phyloP scores from a whole-genome alignment of 164 flowering plant species.

The Chloranthus sessilifolius region DNA sequence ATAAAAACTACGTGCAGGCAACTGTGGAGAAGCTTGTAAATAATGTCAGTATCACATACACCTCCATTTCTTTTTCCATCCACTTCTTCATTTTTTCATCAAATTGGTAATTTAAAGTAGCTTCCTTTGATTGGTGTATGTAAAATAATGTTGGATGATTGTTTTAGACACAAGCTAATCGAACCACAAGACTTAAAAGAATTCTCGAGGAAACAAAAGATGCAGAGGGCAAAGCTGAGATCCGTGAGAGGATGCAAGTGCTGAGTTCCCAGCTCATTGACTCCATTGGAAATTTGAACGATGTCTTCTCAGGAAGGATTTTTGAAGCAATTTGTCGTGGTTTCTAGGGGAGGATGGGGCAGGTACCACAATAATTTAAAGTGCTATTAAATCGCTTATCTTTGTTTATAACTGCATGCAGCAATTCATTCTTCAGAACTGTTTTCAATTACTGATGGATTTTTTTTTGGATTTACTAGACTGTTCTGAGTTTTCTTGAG shows the following conservation, averaged over 20 bases:
- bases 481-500: constrained; percentile 40
- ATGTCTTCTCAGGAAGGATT: constrained; percentile 59
- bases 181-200: constrained; percentile 61
- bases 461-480: constrained; percentile 20
- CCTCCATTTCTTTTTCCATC: neutral
- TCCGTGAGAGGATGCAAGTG: constrained; percentile 86
- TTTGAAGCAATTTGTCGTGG: constrained; percentile 75
- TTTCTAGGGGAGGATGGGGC: constrained; percentile 94
- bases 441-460: constrained; percentile 32
- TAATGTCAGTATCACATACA: constrained; percentile 49
- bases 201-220: constrained; percentile 84
- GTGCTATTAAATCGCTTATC: too few species aligned
- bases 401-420: too few species aligned
- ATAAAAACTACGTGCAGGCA: constrained; percentile 87
- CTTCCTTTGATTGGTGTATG: too few species aligned
- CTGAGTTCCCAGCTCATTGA: constrained; percentile 60
- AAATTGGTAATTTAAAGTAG: too few species aligned
- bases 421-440: constrained; percentile 22
- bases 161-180: constrained; percentile 50
- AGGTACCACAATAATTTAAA: constrained; percentile 61
- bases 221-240: constrained; percentile 76
- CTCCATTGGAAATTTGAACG: constrained; percentile 69
- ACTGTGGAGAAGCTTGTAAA: constrained; percentile 64
- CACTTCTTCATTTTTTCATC: too few species aligned
- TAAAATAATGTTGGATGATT: neutral